These are phyloP conservation scores for Yarrowia osloensis DNA, from an alignment of 805 yeast genomes.

Conservation along the genomic window DNA sequence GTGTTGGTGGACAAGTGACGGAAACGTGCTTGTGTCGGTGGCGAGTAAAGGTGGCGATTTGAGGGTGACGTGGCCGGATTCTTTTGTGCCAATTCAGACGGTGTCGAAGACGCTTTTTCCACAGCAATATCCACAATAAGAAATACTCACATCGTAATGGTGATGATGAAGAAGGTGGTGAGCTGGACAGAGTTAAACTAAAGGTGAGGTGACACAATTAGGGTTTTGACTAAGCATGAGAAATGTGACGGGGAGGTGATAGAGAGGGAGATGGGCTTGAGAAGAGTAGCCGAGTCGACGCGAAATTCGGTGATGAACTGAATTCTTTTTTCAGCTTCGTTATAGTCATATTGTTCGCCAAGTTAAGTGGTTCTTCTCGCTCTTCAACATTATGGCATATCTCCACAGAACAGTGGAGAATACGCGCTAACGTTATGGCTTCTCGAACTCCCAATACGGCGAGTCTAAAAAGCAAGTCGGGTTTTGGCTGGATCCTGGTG, in stretches of 20 bases:
- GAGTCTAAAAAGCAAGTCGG: not conserved
- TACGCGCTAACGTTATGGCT: not conserved
- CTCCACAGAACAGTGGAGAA: not conserved
- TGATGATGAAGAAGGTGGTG: constrained; percentile 20
- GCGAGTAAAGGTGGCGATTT: too few relatives aligned
- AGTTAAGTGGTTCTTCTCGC: not conserved
- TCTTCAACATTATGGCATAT: not conserved
- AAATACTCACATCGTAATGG: constrained; percentile 24
- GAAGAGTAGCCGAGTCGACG: too few relatives aligned
- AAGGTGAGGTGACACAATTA: not conserved
- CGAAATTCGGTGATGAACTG: not conserved
- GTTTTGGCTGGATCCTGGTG: too few relatives aligned
- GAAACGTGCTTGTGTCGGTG: not conserved
- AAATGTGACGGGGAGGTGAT: not conserved
- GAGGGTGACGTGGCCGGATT: too few relatives aligned
- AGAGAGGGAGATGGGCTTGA: not conserved
- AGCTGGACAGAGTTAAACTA: constrained; percentile 20
- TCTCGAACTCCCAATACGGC: not conserved
- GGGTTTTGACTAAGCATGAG: constrained; percentile 4
- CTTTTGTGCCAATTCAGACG: not conserved
- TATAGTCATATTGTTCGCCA: not conserved
- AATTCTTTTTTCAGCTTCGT: not conserved
- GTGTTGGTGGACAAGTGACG: not conserved
- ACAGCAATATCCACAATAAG: not conserved
- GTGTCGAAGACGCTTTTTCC: not conserved